Percentiles rank a stretch among this genome's conserved stretches.
Conservation (phyloP, 2,329 filamentous ascomycete species). For the Fusarium secorum region DNA sequence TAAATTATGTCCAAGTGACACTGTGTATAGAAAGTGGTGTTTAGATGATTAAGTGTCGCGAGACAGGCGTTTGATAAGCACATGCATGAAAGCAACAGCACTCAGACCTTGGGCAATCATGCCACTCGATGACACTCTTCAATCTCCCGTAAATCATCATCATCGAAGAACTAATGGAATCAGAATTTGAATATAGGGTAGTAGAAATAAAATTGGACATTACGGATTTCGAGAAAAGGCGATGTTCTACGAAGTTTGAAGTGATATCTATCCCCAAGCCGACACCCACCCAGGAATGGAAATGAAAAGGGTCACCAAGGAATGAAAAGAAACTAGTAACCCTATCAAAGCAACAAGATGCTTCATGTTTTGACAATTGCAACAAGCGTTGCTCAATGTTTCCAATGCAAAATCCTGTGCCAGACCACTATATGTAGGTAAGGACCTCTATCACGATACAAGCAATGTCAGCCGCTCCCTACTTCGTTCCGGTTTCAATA, state of each 20-base stretch:
- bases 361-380: fast-evolving
- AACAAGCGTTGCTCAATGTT: too few species aligned
- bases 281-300: neutral
- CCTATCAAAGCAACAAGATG: neutral
- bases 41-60: neutral
- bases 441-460: neutral
- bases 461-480: neutral
- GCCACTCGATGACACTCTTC: neutral
- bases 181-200: fast-evolving
- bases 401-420: neutral
- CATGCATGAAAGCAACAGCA: too few species aligned
- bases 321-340: neutral
- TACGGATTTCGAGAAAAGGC: neutral
- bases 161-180: fast-evolving
- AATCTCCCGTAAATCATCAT: neutral
- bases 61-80: neutral
- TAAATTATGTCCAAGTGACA: neutral
- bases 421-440: neutral
- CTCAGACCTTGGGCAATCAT: neutral
- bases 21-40: neutral
- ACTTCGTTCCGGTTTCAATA: neutral
- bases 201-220: neutral
- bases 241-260: neutral
- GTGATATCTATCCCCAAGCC: neutral
- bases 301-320: neutral